phyloP scores from a whole-genome alignment of 495 filamentous ascomycete genomes.

The Tuber brumale region DNA sequence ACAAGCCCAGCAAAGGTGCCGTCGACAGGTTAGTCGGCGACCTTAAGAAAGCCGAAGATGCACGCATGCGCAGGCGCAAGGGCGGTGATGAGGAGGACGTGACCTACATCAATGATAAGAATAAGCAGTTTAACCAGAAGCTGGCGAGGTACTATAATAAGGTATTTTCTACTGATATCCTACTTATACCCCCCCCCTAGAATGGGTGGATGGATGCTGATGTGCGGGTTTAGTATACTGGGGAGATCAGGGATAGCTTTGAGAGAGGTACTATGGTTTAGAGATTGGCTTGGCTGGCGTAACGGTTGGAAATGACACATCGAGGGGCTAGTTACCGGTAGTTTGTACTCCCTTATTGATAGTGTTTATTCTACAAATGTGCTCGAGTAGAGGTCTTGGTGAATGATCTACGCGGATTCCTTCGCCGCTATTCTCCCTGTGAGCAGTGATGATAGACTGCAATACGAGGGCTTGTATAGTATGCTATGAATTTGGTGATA shows the following conservation, averaged over 20 bases:
- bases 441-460: background rate
- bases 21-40: slow-evolving; percentile 83
- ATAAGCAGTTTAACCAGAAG: slow-evolving; percentile 99
- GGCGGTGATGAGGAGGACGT: slow-evolving; percentile 76
- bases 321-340: background rate
- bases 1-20: slow-evolving; percentile 82
- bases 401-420: background rate
- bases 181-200: background rate
- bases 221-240: slow-evolving; percentile 62
- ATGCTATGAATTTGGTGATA: background rate
- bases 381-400: background rate
- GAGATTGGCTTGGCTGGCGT: slow-evolving; percentile 22
- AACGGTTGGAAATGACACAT: background rate
- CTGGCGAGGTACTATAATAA: slow-evolving; percentile 93
- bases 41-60: slow-evolving; percentile 80
- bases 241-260: slow-evolving; percentile 94
- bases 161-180: slow-evolving; percentile 45
- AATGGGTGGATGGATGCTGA: slow-evolving; percentile 39
- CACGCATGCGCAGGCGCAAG: slow-evolving; percentile 71
- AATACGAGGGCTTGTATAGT: background rate
- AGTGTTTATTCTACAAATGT: background rate
- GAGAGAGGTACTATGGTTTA: slow-evolving; percentile 89
- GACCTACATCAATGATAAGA: slow-evolving; percentile 99
- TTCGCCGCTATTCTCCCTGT: background rate
- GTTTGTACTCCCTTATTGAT: background rate